Evolutionary conservation across 1,139 yeast genomes (phyloP).

Genomic region (Kodamaea suecica): DNA sequence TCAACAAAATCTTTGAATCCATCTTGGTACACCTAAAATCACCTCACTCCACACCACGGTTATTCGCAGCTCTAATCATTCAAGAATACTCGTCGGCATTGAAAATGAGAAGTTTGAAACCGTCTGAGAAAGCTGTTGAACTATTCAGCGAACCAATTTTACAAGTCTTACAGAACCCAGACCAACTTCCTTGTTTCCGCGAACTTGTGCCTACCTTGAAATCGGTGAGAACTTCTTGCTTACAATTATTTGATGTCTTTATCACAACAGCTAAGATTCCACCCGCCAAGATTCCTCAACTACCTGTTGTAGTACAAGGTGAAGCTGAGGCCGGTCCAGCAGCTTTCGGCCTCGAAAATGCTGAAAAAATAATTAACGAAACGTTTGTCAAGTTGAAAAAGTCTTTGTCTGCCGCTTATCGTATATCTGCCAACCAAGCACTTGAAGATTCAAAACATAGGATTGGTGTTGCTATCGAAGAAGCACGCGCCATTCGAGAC

Average conservation of each 20-base stretch:
- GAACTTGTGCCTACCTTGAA: slow-evolving; percentile 86
- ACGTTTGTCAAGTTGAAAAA: slow-evolving; percentile 65
- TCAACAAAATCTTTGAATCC: slow-evolving; percentile 37
- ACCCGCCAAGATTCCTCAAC: slow-evolving; percentile 71
- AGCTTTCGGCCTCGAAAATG: slow-evolving; percentile 80
- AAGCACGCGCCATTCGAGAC: slow-evolving; percentile 55
- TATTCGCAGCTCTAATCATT: slow-evolving; percentile 64
- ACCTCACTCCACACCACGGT: slow-evolving; percentile 76
- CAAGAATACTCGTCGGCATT: slow-evolving; percentile 64
- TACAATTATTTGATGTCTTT: slow-evolving; percentile 75
- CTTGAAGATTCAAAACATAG: slow-evolving; percentile 78
- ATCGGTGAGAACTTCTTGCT: slow-evolving; percentile 83
- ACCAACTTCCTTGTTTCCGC: slow-evolving; percentile 56
- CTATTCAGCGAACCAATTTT: slow-evolving; percentile 30
- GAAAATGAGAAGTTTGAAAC: slow-evolving; percentile 16
- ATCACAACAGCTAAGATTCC: slow-evolving; percentile 73
- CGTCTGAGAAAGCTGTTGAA: slow-evolving; percentile 20
- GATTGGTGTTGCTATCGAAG: slow-evolving; percentile 62
- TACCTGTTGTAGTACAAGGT: slow-evolving; percentile 90
- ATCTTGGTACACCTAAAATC: slow-evolving; percentile 47
- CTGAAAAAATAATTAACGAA: slow-evolving; percentile 65
- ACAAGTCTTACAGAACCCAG: slow-evolving; percentile 42
- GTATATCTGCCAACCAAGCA: slow-evolving; percentile 69
- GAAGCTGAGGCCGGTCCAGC: slow-evolving; percentile 93
- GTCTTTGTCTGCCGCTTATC: slow-evolving; percentile 64